Conservation (phyloP, 257 asterid species). For the Solanum stenotomum region DNA sequence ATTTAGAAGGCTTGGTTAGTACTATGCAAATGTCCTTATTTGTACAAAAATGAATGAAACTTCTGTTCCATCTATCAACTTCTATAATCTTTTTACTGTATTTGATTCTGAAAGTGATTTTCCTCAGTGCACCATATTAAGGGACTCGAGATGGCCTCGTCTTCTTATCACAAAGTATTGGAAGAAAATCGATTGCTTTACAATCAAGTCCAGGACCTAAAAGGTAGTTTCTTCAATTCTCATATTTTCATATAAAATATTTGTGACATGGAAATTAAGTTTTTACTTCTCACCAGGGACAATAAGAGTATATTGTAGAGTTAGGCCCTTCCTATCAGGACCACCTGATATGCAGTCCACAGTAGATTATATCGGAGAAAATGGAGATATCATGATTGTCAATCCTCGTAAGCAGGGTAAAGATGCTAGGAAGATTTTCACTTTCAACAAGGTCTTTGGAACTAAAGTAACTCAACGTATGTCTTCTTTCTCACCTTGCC, state of each 20-base stretch:
- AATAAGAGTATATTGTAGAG: constrained; percentile 82
- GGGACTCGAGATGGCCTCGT: constrained; percentile 58
- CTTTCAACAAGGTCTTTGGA: constrained; percentile 75
- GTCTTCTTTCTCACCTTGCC: constrained; percentile 3
- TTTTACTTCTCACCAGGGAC: constrained; percentile 38
- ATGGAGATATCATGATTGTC: constrained; percentile 81
- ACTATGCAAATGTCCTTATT: background rate
- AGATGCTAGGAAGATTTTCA: constrained; percentile 73
- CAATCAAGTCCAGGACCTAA: constrained; percentile 91
- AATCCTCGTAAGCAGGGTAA: constrained; percentile 76
- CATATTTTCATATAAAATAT: background rate
- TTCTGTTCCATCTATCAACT: background rate
- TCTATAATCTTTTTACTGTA: background rate
- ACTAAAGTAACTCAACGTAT: constrained; percentile 65
- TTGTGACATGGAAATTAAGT: background rate
- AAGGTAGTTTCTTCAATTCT: constrained; percentile 37
- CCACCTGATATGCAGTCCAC: constrained; percentile 53
- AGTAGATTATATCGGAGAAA: constrained; percentile 85
- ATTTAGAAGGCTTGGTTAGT: constrained; percentile 58
- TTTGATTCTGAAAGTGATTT: background rate
- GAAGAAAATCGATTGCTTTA: constrained; percentile 83
- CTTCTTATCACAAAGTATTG: constrained; percentile 72
- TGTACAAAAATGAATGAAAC: background rate
- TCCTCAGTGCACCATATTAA: constrained; percentile 58
- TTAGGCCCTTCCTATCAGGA: constrained; percentile 65